Conservation (phyloP, 768 basidiomycete genomes). For the Trametes coccinea region DNA sequence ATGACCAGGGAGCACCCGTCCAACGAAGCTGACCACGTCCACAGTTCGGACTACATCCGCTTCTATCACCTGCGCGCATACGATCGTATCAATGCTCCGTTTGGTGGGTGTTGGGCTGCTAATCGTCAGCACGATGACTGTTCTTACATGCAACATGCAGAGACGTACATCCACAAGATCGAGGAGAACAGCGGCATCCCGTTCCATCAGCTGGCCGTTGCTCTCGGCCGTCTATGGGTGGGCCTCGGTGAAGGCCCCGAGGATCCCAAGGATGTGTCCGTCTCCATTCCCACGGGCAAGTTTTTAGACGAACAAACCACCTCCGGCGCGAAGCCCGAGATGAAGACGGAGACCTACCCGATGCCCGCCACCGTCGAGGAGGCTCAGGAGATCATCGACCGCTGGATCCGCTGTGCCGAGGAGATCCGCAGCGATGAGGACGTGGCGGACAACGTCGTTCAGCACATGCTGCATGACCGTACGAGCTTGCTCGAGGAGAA, state of each 20-base stretch:
- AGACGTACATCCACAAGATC: conserved; percentile 61
- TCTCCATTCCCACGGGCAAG: conserved; percentile 56
- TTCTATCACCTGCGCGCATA: conserved; percentile 94
- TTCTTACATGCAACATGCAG: conserved; percentile 21
- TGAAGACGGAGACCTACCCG: conserved; percentile 60
- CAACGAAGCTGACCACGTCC: not conserved
- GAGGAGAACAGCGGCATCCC: conserved; percentile 74
- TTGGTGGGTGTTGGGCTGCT: conserved; percentile 40
- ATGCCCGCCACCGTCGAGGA: conserved; percentile 69
- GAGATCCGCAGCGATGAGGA: conserved; percentile 55
- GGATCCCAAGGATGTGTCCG: conserved; percentile 52
- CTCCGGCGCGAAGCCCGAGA: conserved; percentile 42
- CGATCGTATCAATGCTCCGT: conserved; percentile 84
- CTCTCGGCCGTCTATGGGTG: conserved; percentile 76
- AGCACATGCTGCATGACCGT: conserved; percentile 71
- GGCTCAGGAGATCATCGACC: conserved; percentile 64
- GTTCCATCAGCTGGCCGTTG: conserved; percentile 86
- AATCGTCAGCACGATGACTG: no score
- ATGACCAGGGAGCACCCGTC: no score
- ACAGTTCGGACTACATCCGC: conserved; percentile 78
- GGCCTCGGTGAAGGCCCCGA: conserved; percentile 42
- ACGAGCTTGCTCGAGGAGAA: conserved; percentile 69
- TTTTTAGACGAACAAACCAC: conserved; percentile 43
- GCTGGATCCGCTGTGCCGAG: conserved; percentile 70
- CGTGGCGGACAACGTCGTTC: conserved; percentile 77